A percentile compares a stretch with the other conserved stretches of the same genome.
Evolutionary conservation across 768 basidiomycete species (phyloP).

Genomic region (Boletellus sp.): DNA sequence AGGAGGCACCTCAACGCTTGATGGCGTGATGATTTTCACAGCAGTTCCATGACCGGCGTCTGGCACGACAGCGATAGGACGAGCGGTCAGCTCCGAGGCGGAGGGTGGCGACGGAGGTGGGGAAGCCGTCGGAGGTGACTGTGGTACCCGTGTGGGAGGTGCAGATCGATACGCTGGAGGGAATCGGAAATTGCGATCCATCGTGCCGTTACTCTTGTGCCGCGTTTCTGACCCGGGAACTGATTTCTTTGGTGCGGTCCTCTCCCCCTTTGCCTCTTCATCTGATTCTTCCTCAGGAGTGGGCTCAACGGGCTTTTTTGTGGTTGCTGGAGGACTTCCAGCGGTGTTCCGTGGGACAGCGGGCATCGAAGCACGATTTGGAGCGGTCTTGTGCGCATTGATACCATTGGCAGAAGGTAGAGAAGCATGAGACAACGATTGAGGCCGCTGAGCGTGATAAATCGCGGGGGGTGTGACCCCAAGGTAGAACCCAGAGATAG

Average conservation of each 20-base stretch:
- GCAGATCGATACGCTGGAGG: slow-evolving; percentile 35
- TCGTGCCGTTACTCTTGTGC: slow-evolving; percentile 62
- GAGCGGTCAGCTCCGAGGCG: slow-evolving; percentile 22
- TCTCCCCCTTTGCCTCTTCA: slow-evolving; percentile 34
- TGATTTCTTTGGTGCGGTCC: slow-evolving; percentile 21
- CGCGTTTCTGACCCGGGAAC: slow-evolving; percentile 13
- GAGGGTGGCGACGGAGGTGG: slow-evolving; percentile 24
- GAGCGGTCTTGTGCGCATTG: slow-evolving; percentile 32
- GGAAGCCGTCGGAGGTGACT: slow-evolving; percentile 25
- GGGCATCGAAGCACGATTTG: slow-evolving; percentile 69
- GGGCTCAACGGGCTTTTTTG: slow-evolving; percentile 42
- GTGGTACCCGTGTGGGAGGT: not conserved
- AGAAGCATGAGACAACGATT: slow-evolving; percentile 73
- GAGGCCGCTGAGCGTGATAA: slow-evolving; percentile 46
- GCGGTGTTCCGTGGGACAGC: slow-evolving; percentile 43
- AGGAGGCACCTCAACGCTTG: slow-evolving; percentile 72
- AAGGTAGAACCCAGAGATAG: slow-evolving; percentile 80
- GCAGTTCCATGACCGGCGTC: slow-evolving; percentile 9
- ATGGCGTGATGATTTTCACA: slow-evolving; percentile 47
- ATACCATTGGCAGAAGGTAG: slow-evolving; percentile 38
- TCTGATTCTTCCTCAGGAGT: slow-evolving; percentile 48
- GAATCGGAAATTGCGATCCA: slow-evolving; percentile 77
- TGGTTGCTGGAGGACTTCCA: slow-evolving; percentile 38
- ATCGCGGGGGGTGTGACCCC: slow-evolving; percentile 54
- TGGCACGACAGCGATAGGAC: not conserved